Evolutionary conservation across 768 basidiomycete genomes (phyloP), one percentile per base, ranked within the genome.

Genomic region (Russula vinacea): DNA sequence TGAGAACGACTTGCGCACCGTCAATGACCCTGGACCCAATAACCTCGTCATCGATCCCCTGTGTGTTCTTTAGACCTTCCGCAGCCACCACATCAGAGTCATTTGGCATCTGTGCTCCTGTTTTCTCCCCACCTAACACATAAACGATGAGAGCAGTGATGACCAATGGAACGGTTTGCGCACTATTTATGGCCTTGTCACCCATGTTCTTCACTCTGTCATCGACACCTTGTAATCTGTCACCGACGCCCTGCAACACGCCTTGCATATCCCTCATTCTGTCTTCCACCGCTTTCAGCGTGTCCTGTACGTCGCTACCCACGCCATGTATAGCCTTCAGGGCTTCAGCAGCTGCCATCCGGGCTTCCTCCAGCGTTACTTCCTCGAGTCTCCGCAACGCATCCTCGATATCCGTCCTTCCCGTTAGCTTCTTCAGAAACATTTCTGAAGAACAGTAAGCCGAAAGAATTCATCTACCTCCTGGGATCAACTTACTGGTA

Each of bases 401-500:
- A 17, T 50, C 45, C 24, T 56, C 61, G 8, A 62, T 10, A 24
- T 39, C 45, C 0, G 9, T 56, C 35, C 19, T 50, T 32, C 61
- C 61, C 0, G n/a, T 22, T 16, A 62, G 24, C 19, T 39, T 62
- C 19, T 37, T 56, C 13, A 50, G 1, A 45, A 62, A 56, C n/a
- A 37, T 50, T 32, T 32, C 61, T 62, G 42, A 2, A 1, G 7
- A 16, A 11, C 17, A 0, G 7, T 62, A n/a, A 62, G 45, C 19
- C 13, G 0, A n/a, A 11, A 44, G 14, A 5, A 4, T 5, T 1
- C 0, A 5, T 2, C 14, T 32, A 42, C 19, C 8, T 0, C 45
- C 5, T 3, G 14, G 17, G 6, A 7, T 39, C 5, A 49, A 33
- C 61, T 29, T 42, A 62, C 61, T 47, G 0, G 26, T 5, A 2